phyloP scores from a whole-genome alignment of 768 basidiomycete species.

The Psilocybe cubensis region DNA sequence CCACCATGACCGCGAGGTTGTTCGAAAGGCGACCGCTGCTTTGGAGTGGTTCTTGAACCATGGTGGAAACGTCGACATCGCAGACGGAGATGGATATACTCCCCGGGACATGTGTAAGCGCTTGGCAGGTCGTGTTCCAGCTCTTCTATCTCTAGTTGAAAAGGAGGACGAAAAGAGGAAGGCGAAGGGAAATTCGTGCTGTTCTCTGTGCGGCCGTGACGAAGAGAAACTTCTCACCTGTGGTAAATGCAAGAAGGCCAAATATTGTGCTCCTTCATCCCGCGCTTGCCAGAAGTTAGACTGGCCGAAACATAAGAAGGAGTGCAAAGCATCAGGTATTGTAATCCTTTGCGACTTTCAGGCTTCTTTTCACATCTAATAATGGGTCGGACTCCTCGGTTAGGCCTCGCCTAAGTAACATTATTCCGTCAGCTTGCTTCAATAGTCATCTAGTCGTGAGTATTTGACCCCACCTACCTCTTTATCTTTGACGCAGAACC shows the following conservation, averaged over 20 bases:
- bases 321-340: constrained; percentile 29
- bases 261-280: constrained; percentile 33
- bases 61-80: constrained; percentile 44
- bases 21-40: constrained; percentile 28
- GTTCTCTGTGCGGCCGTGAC: constrained; percentile 37
- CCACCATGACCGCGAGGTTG: constrained; percentile 14
- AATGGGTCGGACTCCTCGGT: not conserved
- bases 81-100: constrained; percentile 40
- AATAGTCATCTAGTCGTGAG: not conserved
- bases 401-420: not conserved
- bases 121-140: constrained; percentile 6
- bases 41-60: constrained; percentile 44
- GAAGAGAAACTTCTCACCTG: constrained; percentile 31
- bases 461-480: not conserved
- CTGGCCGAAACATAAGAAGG: constrained; percentile 44
- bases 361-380: not conserved
- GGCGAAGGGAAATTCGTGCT: constrained; percentile 27
- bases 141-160: constrained; percentile 22
- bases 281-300: constrained; percentile 40
- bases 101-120: constrained; percentile 25
- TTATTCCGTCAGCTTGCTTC: not conserved
- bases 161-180: constrained; percentile 35
- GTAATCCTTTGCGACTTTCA: not conserved
- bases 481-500: not conserved
- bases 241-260: constrained; percentile 35